Conservation (phyloP, 2,329 filamentous ascomycete species). For the Monilinia aucupariae region DNA sequence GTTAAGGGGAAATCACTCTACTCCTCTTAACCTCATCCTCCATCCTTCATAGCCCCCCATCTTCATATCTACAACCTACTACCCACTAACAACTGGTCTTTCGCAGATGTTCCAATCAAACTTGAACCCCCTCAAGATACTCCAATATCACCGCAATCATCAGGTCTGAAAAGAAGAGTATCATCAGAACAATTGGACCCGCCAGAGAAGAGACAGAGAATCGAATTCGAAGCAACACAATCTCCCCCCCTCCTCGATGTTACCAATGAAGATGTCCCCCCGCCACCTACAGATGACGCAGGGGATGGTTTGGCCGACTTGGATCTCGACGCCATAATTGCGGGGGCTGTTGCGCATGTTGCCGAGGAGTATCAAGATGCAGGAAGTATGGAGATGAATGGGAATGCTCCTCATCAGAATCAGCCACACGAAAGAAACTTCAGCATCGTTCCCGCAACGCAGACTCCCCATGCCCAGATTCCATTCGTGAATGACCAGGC, state of each 20-base stretch:
- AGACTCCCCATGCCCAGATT: not conserved
- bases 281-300: not conserved
- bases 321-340: conserved; percentile 11
- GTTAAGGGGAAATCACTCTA: not conserved
- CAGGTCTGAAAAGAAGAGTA: conserved; percentile 6
- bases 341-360: conserved; percentile 4
- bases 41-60: not conserved
- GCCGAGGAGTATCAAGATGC: conserved; percentile 1
- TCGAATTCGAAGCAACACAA: conserved; percentile 12
- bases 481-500: not conserved
- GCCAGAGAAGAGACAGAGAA: conserved; percentile 20
- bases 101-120: conserved; percentile 12
- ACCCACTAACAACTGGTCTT: not conserved
- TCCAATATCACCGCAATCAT: not conserved
- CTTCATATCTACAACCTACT: not conserved
- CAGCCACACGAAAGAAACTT: not conserved
- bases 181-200: conserved; percentile 7
- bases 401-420: not conserved
- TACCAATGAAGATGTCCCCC: not conserved
- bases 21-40: not conserved
- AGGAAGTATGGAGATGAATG: not conserved
- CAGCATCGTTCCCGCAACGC: not conserved
- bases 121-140: not conserved
- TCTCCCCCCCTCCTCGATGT: not conserved
- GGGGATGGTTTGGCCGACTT: conserved; percentile 3